Percentiles rank a stretch among this genome's conserved stretches.
These are phyloP conservation scores for Amanita subjunquillea DNA, from an alignment of 768 basidiomycete genomes.

Conservation along the genomic window DNA sequence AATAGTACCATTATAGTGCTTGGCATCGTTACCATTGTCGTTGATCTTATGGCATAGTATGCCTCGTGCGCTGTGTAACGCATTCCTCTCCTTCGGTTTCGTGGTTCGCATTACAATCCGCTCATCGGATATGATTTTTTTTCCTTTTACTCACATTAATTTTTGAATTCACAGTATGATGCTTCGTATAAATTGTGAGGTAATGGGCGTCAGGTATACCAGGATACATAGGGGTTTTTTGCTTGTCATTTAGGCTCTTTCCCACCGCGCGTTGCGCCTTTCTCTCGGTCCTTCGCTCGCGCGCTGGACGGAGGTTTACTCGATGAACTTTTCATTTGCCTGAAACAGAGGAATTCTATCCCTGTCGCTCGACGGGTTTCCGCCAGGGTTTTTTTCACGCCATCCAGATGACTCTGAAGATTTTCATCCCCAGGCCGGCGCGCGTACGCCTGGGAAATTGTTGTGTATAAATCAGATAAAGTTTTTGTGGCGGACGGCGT, in stretches of 20 bases:
- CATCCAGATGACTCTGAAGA: constrained; percentile 78
- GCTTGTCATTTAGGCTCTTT: constrained; percentile 11
- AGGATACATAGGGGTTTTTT: neutral
- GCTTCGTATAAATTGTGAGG: neutral
- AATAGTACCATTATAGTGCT: constrained; percentile 39
- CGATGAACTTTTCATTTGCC: constrained; percentile 46
- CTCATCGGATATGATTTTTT: neutral
- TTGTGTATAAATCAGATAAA: constrained; percentile 87
- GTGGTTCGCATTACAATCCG: neutral
- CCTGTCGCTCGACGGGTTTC: constrained; percentile 87
- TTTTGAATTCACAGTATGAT: neutral
- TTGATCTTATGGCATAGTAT: constrained; percentile 58
- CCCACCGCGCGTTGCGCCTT: constrained; percentile 8
- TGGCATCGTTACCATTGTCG: constrained; percentile 84
- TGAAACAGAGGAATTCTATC: constrained; percentile 93
- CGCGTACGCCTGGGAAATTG: constrained; percentile 88
- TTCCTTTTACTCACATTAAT: neutral
- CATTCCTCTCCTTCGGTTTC: neutral
- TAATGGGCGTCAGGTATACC: neutral
- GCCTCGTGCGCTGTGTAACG: neutral
- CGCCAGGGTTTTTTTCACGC: constrained; percentile 82
- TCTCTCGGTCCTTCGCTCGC: constrained; percentile 11
- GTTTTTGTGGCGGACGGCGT: constrained; percentile 71
- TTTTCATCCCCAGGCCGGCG: constrained; percentile 80
- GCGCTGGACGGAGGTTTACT: constrained; percentile 11